These are phyloP conservation scores for Eucalyptus brandiana DNA, from an alignment of 345 rosid genomes.

Conservation along the genomic window DNA sequence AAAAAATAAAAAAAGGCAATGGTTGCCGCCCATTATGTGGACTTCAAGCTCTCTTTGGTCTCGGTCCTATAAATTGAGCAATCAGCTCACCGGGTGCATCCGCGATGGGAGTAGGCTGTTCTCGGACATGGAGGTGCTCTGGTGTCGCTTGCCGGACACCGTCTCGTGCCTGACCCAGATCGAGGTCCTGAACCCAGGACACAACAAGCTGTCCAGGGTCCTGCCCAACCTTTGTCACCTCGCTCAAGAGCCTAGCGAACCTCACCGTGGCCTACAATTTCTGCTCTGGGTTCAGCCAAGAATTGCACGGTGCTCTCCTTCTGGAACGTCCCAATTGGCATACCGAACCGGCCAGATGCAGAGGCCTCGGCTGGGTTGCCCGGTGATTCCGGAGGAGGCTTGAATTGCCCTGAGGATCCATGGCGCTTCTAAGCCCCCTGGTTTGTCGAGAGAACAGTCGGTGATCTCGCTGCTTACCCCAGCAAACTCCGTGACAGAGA, in stretches of 20 bases:
- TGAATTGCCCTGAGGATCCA: too few species aligned
- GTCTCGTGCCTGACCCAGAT: conserved; percentile 24
- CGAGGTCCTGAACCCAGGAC: conserved; percentile 64
- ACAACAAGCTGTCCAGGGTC: conserved; percentile 56
- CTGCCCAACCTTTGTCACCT: conserved; percentile 56
- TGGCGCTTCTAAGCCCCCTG: not conserved
- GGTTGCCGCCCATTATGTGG: too few species aligned
- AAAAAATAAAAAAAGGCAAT: too few species aligned
- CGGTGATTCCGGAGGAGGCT: too few species aligned
- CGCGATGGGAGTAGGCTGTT: conserved; percentile 62
- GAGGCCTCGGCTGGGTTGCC: too few species aligned
- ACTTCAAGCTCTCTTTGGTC: too few species aligned
- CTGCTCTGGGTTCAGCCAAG: conserved; percentile 76
- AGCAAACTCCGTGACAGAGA: too few species aligned
- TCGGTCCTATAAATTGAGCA: not conserved
- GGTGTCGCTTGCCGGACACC: conserved; percentile 81
- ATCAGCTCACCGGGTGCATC: conserved; percentile 83
- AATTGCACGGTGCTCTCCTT: conserved; percentile 35
- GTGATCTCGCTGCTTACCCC: too few species aligned
- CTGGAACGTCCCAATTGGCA: conserved; percentile 5
- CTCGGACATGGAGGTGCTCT: conserved; percentile 50
- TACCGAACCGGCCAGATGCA: too few species aligned
- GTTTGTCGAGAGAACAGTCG: too few species aligned
- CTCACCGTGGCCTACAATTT: conserved; percentile 68
- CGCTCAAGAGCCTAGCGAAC: conserved; percentile 42